Evolutionary conservation across 768 basidiomycete species (phyloP).

Genomic region (Amanita jacksonii): DNA sequence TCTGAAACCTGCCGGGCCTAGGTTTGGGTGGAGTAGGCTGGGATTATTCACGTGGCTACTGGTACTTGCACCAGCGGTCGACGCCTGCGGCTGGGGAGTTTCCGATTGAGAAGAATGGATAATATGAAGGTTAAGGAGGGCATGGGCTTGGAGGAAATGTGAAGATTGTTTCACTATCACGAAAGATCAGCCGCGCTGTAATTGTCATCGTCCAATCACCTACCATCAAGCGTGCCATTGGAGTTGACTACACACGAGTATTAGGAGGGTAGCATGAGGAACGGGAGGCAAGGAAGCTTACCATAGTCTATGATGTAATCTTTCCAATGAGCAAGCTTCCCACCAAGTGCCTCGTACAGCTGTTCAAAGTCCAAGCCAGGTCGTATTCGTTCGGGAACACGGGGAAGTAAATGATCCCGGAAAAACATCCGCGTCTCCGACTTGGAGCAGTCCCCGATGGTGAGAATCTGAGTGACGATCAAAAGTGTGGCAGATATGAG

Average conservation of each 20-base stretch:
- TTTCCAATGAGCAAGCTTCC: conserved; percentile 76
- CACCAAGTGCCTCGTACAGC: conserved; percentile 74
- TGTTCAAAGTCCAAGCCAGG: conserved; percentile 55
- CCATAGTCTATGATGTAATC: conserved; percentile 73
- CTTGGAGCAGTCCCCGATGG: conserved; percentile 73
- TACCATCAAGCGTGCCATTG: conserved; percentile 63
- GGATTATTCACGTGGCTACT: conserved; percentile 28
- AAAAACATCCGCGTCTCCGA: conserved; percentile 60
- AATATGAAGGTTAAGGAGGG: conserved; percentile 77
- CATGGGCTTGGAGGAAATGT: conserved; percentile 79
- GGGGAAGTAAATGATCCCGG: conserved; percentile 52
- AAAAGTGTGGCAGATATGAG: too few species aligned
- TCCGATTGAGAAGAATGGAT: conserved; percentile 70
- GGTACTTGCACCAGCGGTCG: conserved; percentile 22
- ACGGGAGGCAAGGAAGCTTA: conserved; percentile 19
- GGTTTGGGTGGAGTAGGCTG: conserved; percentile 47
- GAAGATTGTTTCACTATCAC: conserved; percentile 64
- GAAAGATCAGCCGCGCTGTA: conserved; percentile 7
- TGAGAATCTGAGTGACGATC: conserved; percentile 43
- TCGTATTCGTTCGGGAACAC: conserved; percentile 55
- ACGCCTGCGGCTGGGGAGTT: conserved; percentile 19
- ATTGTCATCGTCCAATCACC: conserved; percentile 16
- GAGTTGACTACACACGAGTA: conserved; percentile 48
- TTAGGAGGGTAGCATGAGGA: neutral
- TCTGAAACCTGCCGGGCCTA: conserved; percentile 56